phyloP scores from a whole-genome alignment of 1,284 basidiomycete genomes.

The Melampsora larici-populina region DNA sequence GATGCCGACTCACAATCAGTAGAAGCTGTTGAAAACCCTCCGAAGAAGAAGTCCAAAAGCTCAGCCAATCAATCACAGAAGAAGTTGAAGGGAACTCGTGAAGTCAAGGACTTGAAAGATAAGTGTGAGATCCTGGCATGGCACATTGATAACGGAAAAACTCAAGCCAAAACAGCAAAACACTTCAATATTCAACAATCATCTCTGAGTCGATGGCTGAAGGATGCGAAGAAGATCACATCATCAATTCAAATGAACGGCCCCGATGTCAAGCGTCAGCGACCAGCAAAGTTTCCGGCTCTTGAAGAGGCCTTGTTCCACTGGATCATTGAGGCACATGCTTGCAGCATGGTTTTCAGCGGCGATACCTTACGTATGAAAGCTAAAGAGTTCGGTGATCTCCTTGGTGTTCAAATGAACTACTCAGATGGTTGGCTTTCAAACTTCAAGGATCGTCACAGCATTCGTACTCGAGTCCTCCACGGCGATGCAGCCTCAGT shows the following conservation, averaged over 20 bases:
- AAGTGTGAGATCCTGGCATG: neutral
- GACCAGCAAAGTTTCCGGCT: conserved; percentile 51
- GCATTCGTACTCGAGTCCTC: conserved; percentile 50
- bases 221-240: neutral
- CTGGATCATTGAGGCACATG: conserved; percentile 53
- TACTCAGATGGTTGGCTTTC: conserved; percentile 51
- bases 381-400: conserved; percentile 39
- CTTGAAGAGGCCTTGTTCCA: conserved; percentile 52
- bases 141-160: neutral
- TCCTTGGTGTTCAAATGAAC: conserved; percentile 52
- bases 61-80: no score
- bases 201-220: neutral
- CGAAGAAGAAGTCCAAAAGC: no score
- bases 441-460: conserved; percentile 44
- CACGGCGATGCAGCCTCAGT: conserved; percentile 57
- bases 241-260: neutral
- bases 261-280: conserved; percentile 45
- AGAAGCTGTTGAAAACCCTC: no score
- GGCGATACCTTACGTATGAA: conserved; percentile 51
- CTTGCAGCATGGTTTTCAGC: conserved; percentile 48
- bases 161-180: neutral
- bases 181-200: neutral
- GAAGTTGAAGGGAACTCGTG: neutral
- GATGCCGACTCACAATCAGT: no score
- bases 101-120: neutral